Percentiles rank a stretch among this genome's conserved stretches.
These are phyloP conservation scores for Tricholoma furcatifolium DNA, from an alignment of 768 basidiomycete species.

Conservation along the genomic window DNA sequence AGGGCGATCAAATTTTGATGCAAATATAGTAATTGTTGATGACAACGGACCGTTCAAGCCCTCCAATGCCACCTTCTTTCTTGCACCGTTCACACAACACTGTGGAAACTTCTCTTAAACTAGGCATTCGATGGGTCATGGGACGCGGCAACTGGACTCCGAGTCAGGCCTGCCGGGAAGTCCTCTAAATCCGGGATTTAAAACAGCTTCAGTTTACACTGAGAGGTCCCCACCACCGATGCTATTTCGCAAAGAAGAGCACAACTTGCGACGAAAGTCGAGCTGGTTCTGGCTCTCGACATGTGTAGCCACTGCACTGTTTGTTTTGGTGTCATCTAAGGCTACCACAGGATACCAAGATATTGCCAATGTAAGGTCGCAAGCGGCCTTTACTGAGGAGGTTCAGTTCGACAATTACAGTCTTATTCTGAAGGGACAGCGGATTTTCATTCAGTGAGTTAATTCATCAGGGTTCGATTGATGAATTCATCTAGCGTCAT, in stretches of 20 bases:
- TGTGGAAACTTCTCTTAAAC: constrained; percentile 7
- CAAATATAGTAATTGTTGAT: too few species aligned
- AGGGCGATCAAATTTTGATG: too few species aligned
- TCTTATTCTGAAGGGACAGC: constrained; percentile 64
- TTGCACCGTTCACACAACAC: neutral
- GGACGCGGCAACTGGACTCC: constrained; percentile 1
- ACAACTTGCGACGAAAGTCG: constrained; percentile 19
- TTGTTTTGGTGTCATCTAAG: constrained; percentile 24
- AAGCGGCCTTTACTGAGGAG: constrained; percentile 29
- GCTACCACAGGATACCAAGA: neutral
- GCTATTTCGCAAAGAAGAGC: neutral
- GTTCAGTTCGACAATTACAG: constrained; percentile 68
- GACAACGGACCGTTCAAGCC: too few species aligned
- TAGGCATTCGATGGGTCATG: constrained; percentile 9
- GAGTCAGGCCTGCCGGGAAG: neutral
- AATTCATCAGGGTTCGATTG: neutral
- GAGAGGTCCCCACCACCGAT: neutral
- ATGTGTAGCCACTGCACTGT: constrained; percentile 22
- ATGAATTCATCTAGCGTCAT: neutral
- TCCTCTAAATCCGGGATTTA: neutral
- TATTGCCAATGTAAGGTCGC: neutral
- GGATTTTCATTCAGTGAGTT: constrained; percentile 70
- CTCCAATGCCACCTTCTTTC: too few species aligned
- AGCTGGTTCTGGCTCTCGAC: constrained; percentile 27
- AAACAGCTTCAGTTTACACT: neutral